A percentile compares a stretch with the other conserved stretches of the same genome.
phyloP scores from a whole-genome alignment of 805 yeast species.

The Hanseniaspora singularis region DNA sequence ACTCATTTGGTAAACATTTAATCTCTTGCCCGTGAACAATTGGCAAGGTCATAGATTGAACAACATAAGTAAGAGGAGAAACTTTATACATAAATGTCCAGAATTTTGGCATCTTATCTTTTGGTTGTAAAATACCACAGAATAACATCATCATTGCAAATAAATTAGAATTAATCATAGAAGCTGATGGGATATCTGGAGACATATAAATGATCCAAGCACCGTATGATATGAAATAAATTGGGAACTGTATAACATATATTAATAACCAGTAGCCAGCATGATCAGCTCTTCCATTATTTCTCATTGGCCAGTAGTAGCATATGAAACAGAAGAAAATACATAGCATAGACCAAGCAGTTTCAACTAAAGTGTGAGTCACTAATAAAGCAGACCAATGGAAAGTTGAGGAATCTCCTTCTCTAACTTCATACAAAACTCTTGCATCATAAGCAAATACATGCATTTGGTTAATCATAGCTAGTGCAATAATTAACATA shows the following conservation, averaged over 20 bases:
- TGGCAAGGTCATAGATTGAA: constrained; percentile 34
- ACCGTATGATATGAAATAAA: constrained; percentile 42
- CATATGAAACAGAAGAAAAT: constrained; percentile 36
- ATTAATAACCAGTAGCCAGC: constrained; percentile 44
- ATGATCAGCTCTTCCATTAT: constrained; percentile 33
- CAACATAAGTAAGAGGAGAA: constrained; percentile 39
- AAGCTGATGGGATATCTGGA: constrained; percentile 35
- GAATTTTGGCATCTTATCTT: constrained; percentile 35
- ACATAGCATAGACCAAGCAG: constrained; percentile 36
- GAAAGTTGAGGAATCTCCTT: constrained; percentile 59
- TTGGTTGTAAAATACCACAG: constrained; percentile 43
- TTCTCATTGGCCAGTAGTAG: constrained; percentile 40
- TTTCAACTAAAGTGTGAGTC: constrained; percentile 35
- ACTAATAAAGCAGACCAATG: constrained; percentile 50
- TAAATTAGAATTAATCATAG: constrained; percentile 36
- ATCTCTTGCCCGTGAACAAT: constrained; percentile 33
- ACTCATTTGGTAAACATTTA: constrained; percentile 31
- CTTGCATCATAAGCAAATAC: constrained; percentile 50
- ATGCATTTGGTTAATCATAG: constrained; percentile 50
- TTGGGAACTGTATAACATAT: constrained; percentile 39
- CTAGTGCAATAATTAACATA: constrained; percentile 40
- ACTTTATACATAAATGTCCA: constrained; percentile 39
- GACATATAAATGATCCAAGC: constrained; percentile 38
- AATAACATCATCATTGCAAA: constrained; percentile 43
- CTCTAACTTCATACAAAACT: constrained; percentile 58